phyloP scores from a whole-genome alignment of 148 eudicot genomes.

The Vaccinium corymbosum region DNA sequence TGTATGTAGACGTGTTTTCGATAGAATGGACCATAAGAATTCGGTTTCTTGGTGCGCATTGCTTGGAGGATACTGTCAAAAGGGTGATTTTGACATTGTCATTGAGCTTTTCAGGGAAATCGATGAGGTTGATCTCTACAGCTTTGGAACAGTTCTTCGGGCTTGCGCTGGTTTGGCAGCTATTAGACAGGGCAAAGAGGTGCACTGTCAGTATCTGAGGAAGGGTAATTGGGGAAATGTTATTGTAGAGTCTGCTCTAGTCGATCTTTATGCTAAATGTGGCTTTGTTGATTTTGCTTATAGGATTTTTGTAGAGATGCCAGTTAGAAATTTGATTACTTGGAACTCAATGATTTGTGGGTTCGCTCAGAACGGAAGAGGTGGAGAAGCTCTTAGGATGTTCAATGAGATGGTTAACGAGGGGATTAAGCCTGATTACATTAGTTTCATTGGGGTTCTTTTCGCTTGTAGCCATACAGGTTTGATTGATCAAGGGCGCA shows the following conservation, averaged over 20 bases:
- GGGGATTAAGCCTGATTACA: slow-evolving; percentile 57
- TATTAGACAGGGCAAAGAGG: slow-evolving; percentile 65
- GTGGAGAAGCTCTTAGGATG: slow-evolving; percentile 48
- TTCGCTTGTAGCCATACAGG: slow-evolving; percentile 94
- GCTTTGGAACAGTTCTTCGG: slow-evolving; percentile 78
- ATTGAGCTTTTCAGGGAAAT: slow-evolving; percentile 46
- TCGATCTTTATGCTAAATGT: slow-evolving; percentile 85
- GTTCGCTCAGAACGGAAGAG: slow-evolving; percentile 82
- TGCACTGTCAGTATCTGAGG: slow-evolving; percentile 72
- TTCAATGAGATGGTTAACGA: slow-evolving; percentile 57
- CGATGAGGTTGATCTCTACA: slow-evolving; percentile 50
- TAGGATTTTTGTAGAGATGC: slow-evolving; percentile 57
- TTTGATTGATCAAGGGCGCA: slow-evolving; percentile 60
- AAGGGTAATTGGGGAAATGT: slow-evolving; percentile 55
- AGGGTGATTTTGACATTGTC: slow-evolving; percentile 54
- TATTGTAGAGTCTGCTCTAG: slow-evolving; percentile 76
- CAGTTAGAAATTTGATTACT: slow-evolving; percentile 60
- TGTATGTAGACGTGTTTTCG: slow-evolving; percentile 50
- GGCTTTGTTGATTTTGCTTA: slow-evolving; percentile 65
- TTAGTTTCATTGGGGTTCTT: slow-evolving; percentile 69
- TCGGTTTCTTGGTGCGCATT: slow-evolving; percentile 74
- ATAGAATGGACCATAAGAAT: slow-evolving; percentile 55
- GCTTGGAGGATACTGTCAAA: slow-evolving; percentile 76
- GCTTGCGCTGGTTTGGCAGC: slow-evolving; percentile 88
- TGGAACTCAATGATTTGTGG: slow-evolving; percentile 92